Evolutionary conservation across 2,329 filamentous ascomycete genomes (phyloP), one percentile per base, ranked within the genome.

Genomic region (Aspergillus sergii): DNA sequence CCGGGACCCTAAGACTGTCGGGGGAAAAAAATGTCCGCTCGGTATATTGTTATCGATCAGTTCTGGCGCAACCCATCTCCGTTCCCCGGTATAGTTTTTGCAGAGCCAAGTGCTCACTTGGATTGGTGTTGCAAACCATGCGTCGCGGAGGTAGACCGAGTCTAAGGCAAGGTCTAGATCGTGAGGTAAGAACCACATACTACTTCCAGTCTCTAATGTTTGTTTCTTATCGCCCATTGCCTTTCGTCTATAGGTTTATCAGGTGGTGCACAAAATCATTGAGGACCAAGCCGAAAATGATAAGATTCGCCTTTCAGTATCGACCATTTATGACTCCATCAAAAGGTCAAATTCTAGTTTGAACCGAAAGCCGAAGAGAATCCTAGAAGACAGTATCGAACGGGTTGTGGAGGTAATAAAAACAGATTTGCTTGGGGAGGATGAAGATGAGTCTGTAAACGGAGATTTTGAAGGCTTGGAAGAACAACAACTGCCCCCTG

Each of bases 271-370:
- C 67, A 95, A 93, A 76, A 83, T 94, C 59, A 85, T 92, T 60
- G 90, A 92, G 64, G 86, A 89, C 58, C 85, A 84, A 67, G 77
- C 79, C n/a, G 83, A 83, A 55, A 82, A 81, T 60, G 76, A 76
- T 21, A 73, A 74, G 21, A 79, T 82, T 9, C 83, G 81, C 59
- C 79, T 91, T 8, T 88, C 86, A 1, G 81, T 90, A 4, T 78
- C 84, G 2, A 78, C 81, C 2, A 85, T 96, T 1, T 97, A 95
- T 75, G 89, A 93, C 45, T 87, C 86, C 63, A 93, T 98, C 65
- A 92, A 93, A 70, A 81, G 83, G 57, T 97, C 93, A 16, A 97
- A 97, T 75, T 96, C 93, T 0, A 93, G 91, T 59, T 79, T 98
- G 26, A 92, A 91, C 66, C 85, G 95, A 26, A 88, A 91, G 68